Percentiles rank a stretch among this genome's conserved stretches.
Evolutionary conservation across 1,284 basidiomycete genomes (phyloP).

Genomic region (Gomphus bonarii): DNA sequence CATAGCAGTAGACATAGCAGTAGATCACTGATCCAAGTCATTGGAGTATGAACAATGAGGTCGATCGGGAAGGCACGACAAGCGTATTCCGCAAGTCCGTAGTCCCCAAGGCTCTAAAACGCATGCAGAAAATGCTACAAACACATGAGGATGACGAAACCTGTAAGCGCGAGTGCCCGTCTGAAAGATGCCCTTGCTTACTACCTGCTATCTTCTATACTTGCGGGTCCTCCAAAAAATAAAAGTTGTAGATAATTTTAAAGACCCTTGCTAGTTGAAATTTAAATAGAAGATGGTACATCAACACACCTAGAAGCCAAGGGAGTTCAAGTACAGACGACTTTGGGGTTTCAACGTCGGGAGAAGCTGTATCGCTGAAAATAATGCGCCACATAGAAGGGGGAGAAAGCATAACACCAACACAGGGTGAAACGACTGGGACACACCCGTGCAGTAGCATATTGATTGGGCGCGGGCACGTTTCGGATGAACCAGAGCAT

Average conservation of each 20-base stretch:
- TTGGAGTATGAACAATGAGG: background rate
- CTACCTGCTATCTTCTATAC: background rate
- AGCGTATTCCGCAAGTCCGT: background rate
- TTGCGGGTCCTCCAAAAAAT: background rate
- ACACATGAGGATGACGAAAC: background rate
- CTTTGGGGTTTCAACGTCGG: background rate
- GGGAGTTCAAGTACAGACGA: background rate
- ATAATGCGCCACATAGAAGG: background rate
- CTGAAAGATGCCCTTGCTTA: background rate
- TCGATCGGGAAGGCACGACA: background rate
- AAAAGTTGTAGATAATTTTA: background rate
- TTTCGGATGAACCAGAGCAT: background rate
- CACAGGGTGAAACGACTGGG: background rate
- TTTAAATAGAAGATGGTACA: background rate
- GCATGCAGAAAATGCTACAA: background rate
- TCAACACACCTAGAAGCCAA: background rate
- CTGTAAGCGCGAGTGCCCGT: background rate
- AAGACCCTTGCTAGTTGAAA: background rate
- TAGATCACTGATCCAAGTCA: background rate
- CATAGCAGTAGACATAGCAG: background rate
- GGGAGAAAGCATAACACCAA: background rate
- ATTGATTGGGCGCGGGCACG: background rate
- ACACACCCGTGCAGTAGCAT: background rate
- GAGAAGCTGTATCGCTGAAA: background rate
- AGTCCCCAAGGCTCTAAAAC: background rate